phyloP scores from a whole-genome alignment of 1,284 basidiomycete species.

The Leccinum angustisporum region DNA sequence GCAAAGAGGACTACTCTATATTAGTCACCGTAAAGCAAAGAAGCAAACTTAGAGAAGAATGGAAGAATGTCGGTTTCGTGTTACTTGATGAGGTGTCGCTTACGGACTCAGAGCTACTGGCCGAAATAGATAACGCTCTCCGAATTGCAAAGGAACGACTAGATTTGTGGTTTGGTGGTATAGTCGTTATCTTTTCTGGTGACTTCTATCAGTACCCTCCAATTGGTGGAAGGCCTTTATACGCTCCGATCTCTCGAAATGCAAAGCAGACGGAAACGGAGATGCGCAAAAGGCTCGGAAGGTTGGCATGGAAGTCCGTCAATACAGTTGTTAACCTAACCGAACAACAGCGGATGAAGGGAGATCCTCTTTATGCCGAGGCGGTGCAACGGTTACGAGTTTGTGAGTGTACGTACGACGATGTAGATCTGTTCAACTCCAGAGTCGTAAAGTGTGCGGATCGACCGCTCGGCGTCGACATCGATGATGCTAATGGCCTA shows the following conservation, averaged over 20 bases:
- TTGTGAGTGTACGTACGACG: constrained; percentile 22
- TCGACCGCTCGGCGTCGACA: no score
- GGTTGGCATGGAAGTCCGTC: constrained; percentile 31
- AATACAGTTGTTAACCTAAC: constrained; percentile 24
- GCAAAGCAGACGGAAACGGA: constrained; percentile 5
- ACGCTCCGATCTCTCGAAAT: constrained; percentile 21
- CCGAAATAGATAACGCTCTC: not conserved
- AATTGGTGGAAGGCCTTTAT: constrained; percentile 27
- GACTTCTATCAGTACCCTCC: constrained; percentile 25
- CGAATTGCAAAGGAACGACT: not conserved
- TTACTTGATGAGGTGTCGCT: not conserved
- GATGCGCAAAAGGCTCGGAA: constrained; percentile 3
- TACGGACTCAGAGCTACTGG: not conserved
- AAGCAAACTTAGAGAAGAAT: not conserved
- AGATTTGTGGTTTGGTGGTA: not conserved
- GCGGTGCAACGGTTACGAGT: constrained; percentile 22
- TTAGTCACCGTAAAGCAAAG: not conserved
- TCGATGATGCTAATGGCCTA: no score
- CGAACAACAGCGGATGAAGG: constrained; percentile 34
- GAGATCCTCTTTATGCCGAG: constrained; percentile 28
- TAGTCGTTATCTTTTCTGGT: constrained; percentile 4
- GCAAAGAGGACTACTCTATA: not conserved
- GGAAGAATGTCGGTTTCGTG: not conserved
- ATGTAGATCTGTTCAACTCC: constrained; percentile 33
- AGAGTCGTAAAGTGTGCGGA: constrained; percentile 17